These are phyloP conservation scores for Sanghuangporus sanghuang DNA, from an alignment of 1,284 basidiomycete genomes.

Conservation along the genomic window DNA sequence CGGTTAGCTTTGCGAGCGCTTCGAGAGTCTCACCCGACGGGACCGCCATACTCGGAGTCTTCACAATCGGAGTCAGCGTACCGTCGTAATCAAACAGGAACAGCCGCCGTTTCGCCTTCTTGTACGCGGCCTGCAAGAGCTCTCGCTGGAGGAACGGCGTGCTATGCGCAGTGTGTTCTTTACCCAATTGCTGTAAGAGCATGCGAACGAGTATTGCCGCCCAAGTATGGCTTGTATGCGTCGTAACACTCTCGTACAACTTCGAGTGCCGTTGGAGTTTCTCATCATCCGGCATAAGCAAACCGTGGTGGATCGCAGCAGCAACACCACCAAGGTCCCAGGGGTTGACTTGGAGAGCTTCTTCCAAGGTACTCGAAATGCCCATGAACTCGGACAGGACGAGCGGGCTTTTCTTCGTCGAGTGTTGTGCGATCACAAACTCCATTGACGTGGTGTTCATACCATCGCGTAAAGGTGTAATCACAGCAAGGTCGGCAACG, in stretches of 20 bases:
- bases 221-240: constrained; percentile 96
- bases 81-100: constrained; percentile 98
- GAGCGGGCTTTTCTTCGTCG: constrained; percentile 74
- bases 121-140: constrained; percentile 62
- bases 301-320: constrained; percentile 87
- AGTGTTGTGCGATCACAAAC: constrained; percentile 91
- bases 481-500: constrained; percentile 92
- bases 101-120: constrained; percentile 74
- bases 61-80: constrained; percentile 95
- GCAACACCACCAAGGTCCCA: constrained; percentile 92
- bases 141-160: constrained; percentile 81
- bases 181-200: constrained; percentile 78
- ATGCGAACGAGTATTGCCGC: constrained; percentile 87
- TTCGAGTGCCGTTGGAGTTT: constrained; percentile 73
- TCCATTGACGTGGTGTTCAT: constrained; percentile 99
- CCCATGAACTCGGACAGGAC: constrained; percentile 98
- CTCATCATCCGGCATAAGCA: constrained; percentile 78
- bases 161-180: constrained; percentile 78
- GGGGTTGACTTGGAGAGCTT: constrained; percentile 81
- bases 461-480: constrained; percentile 93
- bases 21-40: constrained; percentile 76
- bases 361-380: constrained; percentile 82
- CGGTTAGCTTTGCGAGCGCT: constrained; percentile 67
- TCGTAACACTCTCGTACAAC: constrained; percentile 84
- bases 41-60: constrained; percentile 83